Evolutionary conservation across 495 filamentous ascomycete species (phyloP).

Genomic region (Hypomontagnella submonticulosa): DNA sequence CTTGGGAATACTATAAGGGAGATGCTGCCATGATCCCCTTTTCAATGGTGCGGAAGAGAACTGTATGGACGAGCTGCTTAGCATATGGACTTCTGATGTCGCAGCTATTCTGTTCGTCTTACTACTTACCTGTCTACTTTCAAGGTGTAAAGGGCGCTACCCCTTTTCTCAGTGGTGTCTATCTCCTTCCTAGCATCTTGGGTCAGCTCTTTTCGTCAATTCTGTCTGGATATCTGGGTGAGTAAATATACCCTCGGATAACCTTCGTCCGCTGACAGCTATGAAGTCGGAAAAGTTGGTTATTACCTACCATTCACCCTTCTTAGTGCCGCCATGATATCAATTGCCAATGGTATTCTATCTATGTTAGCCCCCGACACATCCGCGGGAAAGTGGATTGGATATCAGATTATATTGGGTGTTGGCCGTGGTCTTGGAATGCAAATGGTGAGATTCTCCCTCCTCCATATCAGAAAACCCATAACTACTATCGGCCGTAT

Average conservation of each 20-base stretch:
- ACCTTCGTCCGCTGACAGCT: too few species aligned
- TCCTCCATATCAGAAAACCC: too few species aligned
- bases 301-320: slow-evolving; percentile 1
- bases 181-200: slow-evolving; percentile 59
- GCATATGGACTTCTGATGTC: slow-evolving; percentile 42
- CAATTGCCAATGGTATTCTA: slow-evolving; percentile 6
- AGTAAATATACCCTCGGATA: background rate
- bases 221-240: slow-evolving; percentile 53
- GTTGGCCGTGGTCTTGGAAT: slow-evolving; percentile 7
- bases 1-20: slow-evolving; percentile 55
- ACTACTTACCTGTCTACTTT: slow-evolving; percentile 71
- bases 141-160: slow-evolving; percentile 63
- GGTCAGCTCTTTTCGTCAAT: slow-evolving; percentile 53
- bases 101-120: slow-evolving; percentile 50
- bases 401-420: slow-evolving; percentile 4
- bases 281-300: too few species aligned
- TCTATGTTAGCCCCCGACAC: slow-evolving; percentile 1
- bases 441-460: background rate
- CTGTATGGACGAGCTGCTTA: slow-evolving; percentile 51
- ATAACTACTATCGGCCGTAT: too few species aligned
- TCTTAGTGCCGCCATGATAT: background rate
- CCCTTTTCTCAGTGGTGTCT: slow-evolving; percentile 58
- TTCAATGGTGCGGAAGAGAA: slow-evolving; percentile 46
- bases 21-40: slow-evolving; percentile 61
- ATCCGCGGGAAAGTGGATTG: background rate